These are phyloP conservation scores for Sphagnum tenellum DNA, from an alignment of 225 moss, liverwort and hornwort species.

Conservation along the genomic window DNA sequence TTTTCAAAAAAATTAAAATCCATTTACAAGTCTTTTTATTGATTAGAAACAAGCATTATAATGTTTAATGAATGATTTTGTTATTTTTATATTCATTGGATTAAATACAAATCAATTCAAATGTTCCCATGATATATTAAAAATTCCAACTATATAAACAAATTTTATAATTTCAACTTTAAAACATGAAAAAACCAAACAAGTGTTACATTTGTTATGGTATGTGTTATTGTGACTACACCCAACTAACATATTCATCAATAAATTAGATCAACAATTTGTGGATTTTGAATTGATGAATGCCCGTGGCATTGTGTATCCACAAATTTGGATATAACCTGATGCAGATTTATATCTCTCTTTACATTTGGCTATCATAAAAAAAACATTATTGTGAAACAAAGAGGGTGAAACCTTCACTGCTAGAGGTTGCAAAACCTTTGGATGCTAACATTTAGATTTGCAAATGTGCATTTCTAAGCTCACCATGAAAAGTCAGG, in stretches of 20 bases:
- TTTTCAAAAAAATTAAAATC: no score
- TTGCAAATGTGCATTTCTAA: background rate
- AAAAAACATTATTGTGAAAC: background rate
- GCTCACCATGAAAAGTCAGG: background rate
- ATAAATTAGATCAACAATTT: background rate
- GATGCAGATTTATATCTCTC: background rate
- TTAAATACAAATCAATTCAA: no score
- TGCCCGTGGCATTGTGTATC: background rate
- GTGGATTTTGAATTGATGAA: background rate
- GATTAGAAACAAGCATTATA: no score
- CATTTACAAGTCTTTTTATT: no score
- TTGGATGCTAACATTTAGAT: background rate
- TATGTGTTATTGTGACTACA: no score
- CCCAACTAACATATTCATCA: background rate
- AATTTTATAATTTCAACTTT: no score
- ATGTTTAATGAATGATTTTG: no score
- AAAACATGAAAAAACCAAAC: no score
- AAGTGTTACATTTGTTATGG: no score
- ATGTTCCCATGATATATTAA: no score
- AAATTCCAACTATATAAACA: no score
- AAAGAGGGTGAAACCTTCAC: background rate
- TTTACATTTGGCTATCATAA: background rate
- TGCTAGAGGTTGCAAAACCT: background rate
- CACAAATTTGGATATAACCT: background rate
- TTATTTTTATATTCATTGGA: no score